Conservation (phyloP, 2,329 filamentous ascomycete genomes). For the Seiridium cupressi region DNA sequence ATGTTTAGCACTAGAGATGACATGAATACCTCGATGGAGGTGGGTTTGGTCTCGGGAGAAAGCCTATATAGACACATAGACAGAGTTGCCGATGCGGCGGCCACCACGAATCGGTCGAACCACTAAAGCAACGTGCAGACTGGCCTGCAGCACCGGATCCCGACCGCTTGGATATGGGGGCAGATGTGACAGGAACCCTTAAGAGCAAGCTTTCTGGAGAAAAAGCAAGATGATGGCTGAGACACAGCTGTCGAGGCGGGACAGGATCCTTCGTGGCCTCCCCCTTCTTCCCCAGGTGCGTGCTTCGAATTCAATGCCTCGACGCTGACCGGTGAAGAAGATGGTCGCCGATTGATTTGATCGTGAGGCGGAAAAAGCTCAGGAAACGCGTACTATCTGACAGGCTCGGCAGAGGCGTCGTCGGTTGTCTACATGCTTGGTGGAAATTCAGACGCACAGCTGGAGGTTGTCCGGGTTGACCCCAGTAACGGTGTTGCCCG, state of each 20-base stretch:
- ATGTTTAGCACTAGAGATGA: not conserved
- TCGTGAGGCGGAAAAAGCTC: not conserved
- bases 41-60: not conserved
- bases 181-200: not conserved
- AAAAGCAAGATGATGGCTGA: not conserved
- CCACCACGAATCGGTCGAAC: not conserved
- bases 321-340: not conserved
- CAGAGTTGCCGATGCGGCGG: not conserved
- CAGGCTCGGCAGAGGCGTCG: not conserved
- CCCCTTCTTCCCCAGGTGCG: not conserved
- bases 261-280: not conserved
- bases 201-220: not conserved
- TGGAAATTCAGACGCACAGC: not conserved
- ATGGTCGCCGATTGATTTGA: not conserved
- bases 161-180: conserved; percentile 1
- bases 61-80: conserved; percentile 3
- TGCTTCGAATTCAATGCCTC: not conserved
- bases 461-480: not conserved
- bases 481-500: not conserved
- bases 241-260: not conserved
- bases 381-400: not conserved
- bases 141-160: not conserved
- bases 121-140: not conserved
- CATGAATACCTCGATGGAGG: not conserved
- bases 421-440: conserved; percentile 1